Evolutionary conservation across 495 filamentous ascomycete species (phyloP), one percentile per base, ranked within the genome.

Genomic region (Penicillium subrubescens): DNA sequence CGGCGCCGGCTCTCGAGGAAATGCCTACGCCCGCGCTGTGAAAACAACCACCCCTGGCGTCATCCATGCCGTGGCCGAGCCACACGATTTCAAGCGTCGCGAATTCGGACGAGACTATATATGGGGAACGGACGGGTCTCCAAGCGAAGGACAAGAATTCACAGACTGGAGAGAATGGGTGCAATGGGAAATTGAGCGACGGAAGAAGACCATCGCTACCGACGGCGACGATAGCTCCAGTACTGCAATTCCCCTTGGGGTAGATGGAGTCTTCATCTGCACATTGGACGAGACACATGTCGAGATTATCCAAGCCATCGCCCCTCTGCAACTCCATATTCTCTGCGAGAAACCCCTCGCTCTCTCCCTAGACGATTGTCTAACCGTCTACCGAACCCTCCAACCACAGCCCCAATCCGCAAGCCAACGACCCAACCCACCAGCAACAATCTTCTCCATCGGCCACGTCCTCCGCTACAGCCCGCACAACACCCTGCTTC

Each of bases 271-370:
- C 31, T 92, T 97, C 67, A 85, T 99, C 44, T 97, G 94, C 72
- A 92, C 93, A 1, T 82, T 92, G 25, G 95, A 99, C 74, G 90
- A 96, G 73, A 88, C 89, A 67, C 95, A 99, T 74, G 85, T 84
- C 7, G 91, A 91, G 58, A 88, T 94, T n/a, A 83, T 95, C 25
- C 76, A 85, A 15, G 89, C 84, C 0, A 80, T 96, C 34, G 87
- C 89, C 3, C 82, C 84, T 3, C 80, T 96, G 0, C 79, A 84
- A 6, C 75, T 95, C 29, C 93, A 97, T 73, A 87, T 98, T 59
- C 89, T 97, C 79, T 94, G 93, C 79, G 96, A 99, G 80, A 99
- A 99, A 75, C 95, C 95, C 0, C 80, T 99, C 19, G 91, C 92
- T 2, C 91, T 91, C 2, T 91, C 83, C 0, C 79, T 98, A 15